Conservation (phyloP, 441 rosid genomes). For the Syzygium malaccense region DNA sequence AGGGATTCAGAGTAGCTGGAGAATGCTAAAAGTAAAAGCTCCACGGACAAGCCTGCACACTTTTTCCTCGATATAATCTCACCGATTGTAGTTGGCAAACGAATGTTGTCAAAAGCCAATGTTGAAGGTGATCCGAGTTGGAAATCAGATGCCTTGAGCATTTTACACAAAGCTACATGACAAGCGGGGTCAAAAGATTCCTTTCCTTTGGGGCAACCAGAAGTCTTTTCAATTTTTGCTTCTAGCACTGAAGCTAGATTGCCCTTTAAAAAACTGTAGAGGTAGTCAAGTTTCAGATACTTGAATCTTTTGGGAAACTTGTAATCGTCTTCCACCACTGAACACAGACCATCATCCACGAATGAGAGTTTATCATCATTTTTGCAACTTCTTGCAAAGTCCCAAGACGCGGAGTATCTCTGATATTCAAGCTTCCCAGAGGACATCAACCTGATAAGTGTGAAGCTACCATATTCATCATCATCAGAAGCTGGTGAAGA, state of each 20-base stretch:
- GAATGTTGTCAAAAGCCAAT: conserved; percentile 36
- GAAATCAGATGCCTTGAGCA: conserved; percentile 45
- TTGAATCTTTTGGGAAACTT: conserved; percentile 40
- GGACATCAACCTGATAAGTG: conserved; percentile 66
- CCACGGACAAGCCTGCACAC: conserved; percentile 63
- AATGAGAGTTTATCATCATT: conserved; percentile 21
- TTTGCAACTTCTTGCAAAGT: conserved; percentile 20
- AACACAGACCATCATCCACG: conserved; percentile 31
- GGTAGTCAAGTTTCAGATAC: conserved; percentile 48
- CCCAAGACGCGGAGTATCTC: conserved; percentile 50
- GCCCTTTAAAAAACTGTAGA: conserved; percentile 43
- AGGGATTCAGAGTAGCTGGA: conserved; percentile 50
- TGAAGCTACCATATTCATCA: conserved; percentile 65
- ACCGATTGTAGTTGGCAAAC: conserved; percentile 44
- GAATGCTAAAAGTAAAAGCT: conserved; percentile 62
- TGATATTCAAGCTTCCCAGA: conserved; percentile 81
- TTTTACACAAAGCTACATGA: conserved; percentile 55
- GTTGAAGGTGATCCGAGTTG: conserved; percentile 40
- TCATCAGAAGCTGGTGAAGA: conserved; percentile 24
- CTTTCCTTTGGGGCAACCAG: conserved; percentile 8
- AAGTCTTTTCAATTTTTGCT: conserved; percentile 23
- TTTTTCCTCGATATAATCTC: conserved; percentile 52
- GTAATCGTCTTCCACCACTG: conserved; percentile 30
- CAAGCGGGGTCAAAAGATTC: conserved; percentile 22
- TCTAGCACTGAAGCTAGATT: conserved; percentile 36